These are phyloP conservation scores for Ganoderma meredithae DNA, from an alignment of 1,284 basidiomycete genomes.

Conservation along the genomic window DNA sequence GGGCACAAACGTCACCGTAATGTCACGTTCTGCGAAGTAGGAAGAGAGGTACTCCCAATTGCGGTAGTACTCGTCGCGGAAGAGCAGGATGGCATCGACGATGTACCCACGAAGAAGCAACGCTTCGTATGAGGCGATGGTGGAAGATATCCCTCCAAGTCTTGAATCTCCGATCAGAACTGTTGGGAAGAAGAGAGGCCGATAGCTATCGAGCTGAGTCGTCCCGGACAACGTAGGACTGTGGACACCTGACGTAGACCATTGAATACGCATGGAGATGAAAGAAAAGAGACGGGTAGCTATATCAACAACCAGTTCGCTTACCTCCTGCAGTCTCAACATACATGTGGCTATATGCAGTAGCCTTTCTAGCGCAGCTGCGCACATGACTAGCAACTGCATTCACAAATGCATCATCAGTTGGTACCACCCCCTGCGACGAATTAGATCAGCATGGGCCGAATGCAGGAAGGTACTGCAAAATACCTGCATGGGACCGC, in stretches of 20 bases:
- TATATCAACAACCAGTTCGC: conserved; percentile 30
- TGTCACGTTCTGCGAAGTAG: conserved; percentile 80
- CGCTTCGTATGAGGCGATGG: conserved; percentile 93
- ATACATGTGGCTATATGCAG: conserved; percentile 70
- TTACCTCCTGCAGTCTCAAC: conserved; percentile 95
- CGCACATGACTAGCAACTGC: conserved; percentile 72
- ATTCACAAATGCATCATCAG: conserved; percentile 75
- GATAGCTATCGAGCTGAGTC: conserved; percentile 86
- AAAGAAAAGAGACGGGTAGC: background rate
- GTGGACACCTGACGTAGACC: conserved; percentile 77
- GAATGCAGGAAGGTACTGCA: background rate
- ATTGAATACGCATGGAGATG: conserved; percentile 3
- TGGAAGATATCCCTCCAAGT: conserved; percentile 95
- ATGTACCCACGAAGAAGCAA: conserved; percentile 90
- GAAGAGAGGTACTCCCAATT: conserved; percentile 86
- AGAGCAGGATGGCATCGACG: conserved; percentile 88
- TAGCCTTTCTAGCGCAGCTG: conserved; percentile 49
- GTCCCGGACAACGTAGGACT: conserved; percentile 89
- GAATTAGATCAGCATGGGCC: background rate
- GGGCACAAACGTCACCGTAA: conserved; percentile 65
- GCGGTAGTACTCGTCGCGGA: conserved; percentile 86
- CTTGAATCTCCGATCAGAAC: conserved; percentile 89
- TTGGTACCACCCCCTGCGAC: conserved; percentile 44
- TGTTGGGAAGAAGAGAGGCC: conserved; percentile 87
- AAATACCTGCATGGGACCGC: conserved; percentile 39